Percentiles rank a stretch among this genome's conserved stretches.
These are phyloP conservation scores for Russula olivacea DNA, from an alignment of 768 basidiomycete species.

Conservation along the genomic window DNA sequence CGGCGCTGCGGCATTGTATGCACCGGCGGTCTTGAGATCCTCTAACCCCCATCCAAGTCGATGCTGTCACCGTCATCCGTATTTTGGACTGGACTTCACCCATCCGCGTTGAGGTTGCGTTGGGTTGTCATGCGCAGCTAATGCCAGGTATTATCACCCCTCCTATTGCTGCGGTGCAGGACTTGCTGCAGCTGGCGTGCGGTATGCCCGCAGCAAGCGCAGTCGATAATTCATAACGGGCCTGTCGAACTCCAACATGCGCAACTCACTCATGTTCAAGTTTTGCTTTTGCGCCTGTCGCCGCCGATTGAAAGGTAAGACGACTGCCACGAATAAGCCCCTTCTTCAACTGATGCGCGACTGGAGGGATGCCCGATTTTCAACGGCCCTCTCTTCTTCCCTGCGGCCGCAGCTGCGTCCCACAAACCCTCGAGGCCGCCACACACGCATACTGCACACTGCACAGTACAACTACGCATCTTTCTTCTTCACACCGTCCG, in stretches of 20 bases:
- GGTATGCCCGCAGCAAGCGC: background rate
- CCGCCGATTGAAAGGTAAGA: background rate
- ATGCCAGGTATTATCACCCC: background rate
- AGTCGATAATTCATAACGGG: background rate
- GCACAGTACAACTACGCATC: slow-evolving; percentile 4
- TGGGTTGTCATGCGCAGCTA: background rate
- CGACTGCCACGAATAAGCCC: background rate
- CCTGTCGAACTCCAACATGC: background rate
- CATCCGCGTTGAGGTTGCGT: background rate
- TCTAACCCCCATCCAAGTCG: background rate
- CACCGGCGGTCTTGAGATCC: no score
- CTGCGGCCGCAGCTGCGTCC: slow-evolving; percentile 13
- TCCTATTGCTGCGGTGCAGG: background rate
- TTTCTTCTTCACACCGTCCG: background rate
- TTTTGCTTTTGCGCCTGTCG: background rate
- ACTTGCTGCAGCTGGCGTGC: background rate
- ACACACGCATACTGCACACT: background rate
- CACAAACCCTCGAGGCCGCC: background rate
- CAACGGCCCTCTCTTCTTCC: background rate
- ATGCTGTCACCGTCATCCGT: background rate
- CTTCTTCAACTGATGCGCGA: slow-evolving; percentile 1
- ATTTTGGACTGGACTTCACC: background rate
- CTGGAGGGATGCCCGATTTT: background rate
- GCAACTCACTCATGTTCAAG: background rate
- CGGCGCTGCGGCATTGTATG: no score